phyloP scores from a whole-genome alignment of 2,329 filamentous ascomycete species.

The Venturia nashicola region DNA sequence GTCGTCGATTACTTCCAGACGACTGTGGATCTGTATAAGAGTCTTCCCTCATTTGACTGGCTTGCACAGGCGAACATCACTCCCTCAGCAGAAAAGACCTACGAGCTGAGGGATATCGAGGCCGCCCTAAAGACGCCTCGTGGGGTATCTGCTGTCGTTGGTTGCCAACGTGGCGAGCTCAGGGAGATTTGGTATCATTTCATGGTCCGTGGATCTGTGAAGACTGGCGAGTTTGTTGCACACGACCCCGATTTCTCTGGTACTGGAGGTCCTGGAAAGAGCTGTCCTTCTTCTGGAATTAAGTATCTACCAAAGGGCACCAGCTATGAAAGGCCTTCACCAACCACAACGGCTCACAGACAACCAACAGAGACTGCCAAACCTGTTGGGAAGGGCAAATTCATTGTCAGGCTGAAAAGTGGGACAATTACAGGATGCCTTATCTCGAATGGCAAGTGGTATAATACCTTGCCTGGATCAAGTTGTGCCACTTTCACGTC shows the following conservation, averaged over 20 bases:
- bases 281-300: conserved; percentile 50
- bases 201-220: conserved; percentile 46
- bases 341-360: conserved; percentile 15
- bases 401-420: conserved; percentile 40
- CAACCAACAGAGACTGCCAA: conserved; percentile 20
- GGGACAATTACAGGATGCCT: conserved; percentile 47
- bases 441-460: conserved; percentile 57
- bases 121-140: conserved; percentile 40
- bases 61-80: conserved; percentile 25
- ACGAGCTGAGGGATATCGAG: conserved; percentile 47
- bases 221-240: conserved; percentile 49
- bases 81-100: conserved; percentile 43
- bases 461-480: conserved; percentile 35
- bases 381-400: conserved; percentile 44
- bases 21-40: conserved; percentile 14
- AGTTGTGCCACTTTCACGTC: conserved; percentile 56
- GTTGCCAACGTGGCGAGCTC: conserved; percentile 37
- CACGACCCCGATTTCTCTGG: conserved; percentile 33
- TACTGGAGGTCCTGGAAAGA: conserved; percentile 29
- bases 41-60: conserved; percentile 13
- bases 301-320: conserved; percentile 49
- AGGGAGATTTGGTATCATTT: conserved; percentile 52
- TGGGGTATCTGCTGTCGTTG: conserved; percentile 42
- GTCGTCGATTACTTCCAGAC: conserved; percentile 16
- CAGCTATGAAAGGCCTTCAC: conserved; percentile 20